phyloP scores from a whole-genome alignment of 257 asterid species.

The Solanum sejunctum region DNA sequence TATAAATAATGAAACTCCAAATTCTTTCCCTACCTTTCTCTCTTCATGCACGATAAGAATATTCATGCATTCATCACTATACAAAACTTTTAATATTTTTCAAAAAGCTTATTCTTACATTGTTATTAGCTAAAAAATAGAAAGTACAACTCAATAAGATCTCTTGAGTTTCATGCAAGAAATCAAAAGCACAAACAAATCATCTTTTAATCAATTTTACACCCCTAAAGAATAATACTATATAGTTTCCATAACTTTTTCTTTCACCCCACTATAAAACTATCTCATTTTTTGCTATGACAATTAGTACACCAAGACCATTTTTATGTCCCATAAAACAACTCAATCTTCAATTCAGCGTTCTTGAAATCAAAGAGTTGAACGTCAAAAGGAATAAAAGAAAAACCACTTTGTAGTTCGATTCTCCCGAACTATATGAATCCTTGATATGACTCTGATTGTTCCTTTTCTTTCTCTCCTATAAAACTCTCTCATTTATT shows the following conservation, averaged over 20 bases:
- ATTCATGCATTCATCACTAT: conserved; percentile 4
- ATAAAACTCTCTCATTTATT: background rate
- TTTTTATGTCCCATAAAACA: background rate
- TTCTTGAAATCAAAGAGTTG: background rate
- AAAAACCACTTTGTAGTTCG: background rate
- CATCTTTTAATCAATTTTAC: background rate
- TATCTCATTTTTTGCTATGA: background rate
- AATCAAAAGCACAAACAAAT: conserved; percentile 12
- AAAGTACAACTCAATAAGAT: conserved; percentile 3
- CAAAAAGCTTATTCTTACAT: background rate
- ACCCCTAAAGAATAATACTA: no score
- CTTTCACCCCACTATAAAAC: background rate
- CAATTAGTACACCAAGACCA: background rate
- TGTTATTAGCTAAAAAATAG: background rate
- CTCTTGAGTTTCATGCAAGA: conserved; percentile 52
- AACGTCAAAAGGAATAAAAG: no score
- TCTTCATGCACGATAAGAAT: conserved; percentile 53
- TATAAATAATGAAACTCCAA: background rate
- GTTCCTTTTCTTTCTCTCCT: background rate
- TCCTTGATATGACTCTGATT: background rate
- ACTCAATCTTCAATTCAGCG: background rate
- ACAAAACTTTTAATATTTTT: background rate
- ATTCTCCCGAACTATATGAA: background rate
- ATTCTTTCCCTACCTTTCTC: background rate
- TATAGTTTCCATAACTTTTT: background rate